Conservation (phyloP, 2,329 filamentous ascomycete species). For the Neoascochyta sp. region DNA sequence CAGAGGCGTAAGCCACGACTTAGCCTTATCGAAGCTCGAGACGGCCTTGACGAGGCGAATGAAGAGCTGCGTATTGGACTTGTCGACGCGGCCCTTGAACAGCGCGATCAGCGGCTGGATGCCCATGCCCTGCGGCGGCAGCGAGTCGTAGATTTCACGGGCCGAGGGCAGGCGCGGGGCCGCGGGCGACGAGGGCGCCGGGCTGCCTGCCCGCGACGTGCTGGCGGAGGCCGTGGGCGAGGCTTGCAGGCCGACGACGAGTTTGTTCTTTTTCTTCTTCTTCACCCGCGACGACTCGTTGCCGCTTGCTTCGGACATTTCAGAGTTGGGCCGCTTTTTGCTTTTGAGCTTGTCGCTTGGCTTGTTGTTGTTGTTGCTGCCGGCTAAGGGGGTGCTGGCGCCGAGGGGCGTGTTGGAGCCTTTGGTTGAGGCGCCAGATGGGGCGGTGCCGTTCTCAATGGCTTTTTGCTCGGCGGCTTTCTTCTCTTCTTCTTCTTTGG, state of each 20-base stretch:
- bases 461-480: conserved; percentile 48
- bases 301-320: conserved; percentile 84
- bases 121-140: conserved; percentile 45
- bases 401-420: conserved; percentile 60
- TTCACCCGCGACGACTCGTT: conserved; percentile 85
- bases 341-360: conserved; percentile 49
- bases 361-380: conserved; percentile 50
- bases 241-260: conserved; percentile 50
- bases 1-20: conserved; percentile 29
- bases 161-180: conserved; percentile 39
- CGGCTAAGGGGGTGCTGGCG: conserved; percentile 3
- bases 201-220: conserved; percentile 53
- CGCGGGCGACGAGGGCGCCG: conserved; percentile 25
- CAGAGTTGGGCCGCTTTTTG: conserved; percentile 81
- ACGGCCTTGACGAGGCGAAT: conserved; percentile 45
- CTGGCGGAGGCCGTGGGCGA: conserved; percentile 60
- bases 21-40: conserved; percentile 28
- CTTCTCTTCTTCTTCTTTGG: conserved; percentile 52
- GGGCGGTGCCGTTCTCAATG: conserved; percentile 44
- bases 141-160: conserved; percentile 44
- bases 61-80: conserved; percentile 37
- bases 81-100: conserved; percentile 43
- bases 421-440: conserved; percentile 61
- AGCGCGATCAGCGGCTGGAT: conserved; percentile 40
- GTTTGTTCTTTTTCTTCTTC: conserved; percentile 55